phyloP scores from a whole-genome alignment of 2,329 filamentous ascomycete genomes.

The Verticillium zaregamsianum region DNA sequence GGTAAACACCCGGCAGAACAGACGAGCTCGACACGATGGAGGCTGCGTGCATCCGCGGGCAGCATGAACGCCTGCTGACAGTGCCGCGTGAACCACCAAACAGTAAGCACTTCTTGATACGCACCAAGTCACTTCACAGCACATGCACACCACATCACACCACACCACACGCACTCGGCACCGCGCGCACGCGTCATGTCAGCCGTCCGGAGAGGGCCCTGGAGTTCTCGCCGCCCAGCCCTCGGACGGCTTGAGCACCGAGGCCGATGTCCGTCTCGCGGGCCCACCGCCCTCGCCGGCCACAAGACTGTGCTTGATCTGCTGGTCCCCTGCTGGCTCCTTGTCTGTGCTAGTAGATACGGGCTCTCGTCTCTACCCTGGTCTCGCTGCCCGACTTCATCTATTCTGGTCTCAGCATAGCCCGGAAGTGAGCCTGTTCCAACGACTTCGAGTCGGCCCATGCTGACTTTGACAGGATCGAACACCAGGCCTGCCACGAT shows the following conservation, averaged over 20 bases:
- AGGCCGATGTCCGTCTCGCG: background rate
- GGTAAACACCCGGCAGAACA: no score
- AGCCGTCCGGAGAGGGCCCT: background rate
- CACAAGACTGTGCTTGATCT: background rate
- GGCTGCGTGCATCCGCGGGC: no score
- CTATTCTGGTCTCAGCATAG: background rate
- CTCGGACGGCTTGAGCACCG: no score
- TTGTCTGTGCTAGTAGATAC: background rate
- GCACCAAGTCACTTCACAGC: no score
- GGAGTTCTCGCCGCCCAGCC: background rate
- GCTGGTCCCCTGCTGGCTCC: background rate
- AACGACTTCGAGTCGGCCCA: background rate
- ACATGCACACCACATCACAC: background rate
- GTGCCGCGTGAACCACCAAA: no score
- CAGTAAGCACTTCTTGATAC: no score
- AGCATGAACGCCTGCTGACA: no score
- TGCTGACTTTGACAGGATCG: background rate
- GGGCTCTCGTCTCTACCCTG: background rate
- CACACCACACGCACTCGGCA: background rate
- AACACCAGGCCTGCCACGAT: no score
- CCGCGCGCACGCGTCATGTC: background rate
- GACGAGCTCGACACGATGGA: no score
- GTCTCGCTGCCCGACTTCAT: background rate
- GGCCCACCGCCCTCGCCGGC: background rate
- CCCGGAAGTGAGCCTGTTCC: background rate